Conservation (phyloP, 2,329 filamentous ascomycete species). For the Bipolaris bicolor region DNA sequence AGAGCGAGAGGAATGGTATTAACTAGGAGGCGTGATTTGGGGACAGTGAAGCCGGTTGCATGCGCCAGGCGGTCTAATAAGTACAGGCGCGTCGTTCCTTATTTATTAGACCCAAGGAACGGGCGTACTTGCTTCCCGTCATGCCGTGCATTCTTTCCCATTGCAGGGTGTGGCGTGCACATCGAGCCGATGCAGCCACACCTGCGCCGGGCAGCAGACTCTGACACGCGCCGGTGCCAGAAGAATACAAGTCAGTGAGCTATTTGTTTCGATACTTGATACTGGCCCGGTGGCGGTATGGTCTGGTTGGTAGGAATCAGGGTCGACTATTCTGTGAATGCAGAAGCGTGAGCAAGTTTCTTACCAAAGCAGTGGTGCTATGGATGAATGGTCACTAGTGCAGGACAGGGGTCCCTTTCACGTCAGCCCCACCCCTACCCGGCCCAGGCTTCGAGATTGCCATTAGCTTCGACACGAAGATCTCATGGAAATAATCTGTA, state of each 20-base stretch:
- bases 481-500: slow-evolving; percentile 4
- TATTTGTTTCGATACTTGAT: slow-evolving; percentile 13
- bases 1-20: not conserved
- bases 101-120: slow-evolving; percentile 35
- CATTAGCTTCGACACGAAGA: not conserved
- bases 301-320: slow-evolving; percentile 21
- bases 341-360: slow-evolving; percentile 44
- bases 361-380: slow-evolving; percentile 29
- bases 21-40: not conserved
- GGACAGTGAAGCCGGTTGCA: slow-evolving; percentile 7
- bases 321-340: slow-evolving; percentile 10
- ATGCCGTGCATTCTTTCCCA: slow-evolving; percentile 37
- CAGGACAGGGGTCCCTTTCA: slow-evolving; percentile 24
- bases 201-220: slow-evolving; percentile 21
- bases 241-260: slow-evolving; percentile 28
- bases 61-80: not conserved
- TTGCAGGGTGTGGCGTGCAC: slow-evolving; percentile 29
- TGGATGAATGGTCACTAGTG: slow-evolving; percentile 23
- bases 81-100: slow-evolving; percentile 27
- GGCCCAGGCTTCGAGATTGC: not conserved
- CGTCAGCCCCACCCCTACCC: slow-evolving; percentile 10
- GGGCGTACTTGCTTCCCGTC: slow-evolving; percentile 22
- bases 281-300: slow-evolving; percentile 25
- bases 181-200: slow-evolving; percentile 22
- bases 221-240: slow-evolving; percentile 19